A percentile compares a stretch with the other conserved stretches of the same genome.
phyloP scores from a whole-genome alignment of 805 yeast genomes.

The Candida easanensis region DNA sequence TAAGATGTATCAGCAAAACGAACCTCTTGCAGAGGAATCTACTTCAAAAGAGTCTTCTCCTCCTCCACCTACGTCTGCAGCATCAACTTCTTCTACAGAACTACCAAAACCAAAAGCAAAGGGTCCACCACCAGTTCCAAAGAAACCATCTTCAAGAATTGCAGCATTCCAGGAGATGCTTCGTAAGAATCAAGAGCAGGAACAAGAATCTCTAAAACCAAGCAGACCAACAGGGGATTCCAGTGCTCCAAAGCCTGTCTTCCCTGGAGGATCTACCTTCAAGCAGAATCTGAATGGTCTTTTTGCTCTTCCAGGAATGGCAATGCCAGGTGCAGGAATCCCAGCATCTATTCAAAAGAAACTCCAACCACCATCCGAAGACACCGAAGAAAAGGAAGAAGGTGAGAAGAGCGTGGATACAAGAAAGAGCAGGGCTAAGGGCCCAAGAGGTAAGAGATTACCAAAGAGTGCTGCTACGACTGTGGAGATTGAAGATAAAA shows the following conservation, averaged over 20 bases:
- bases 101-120: constrained; percentile 20
- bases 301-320: constrained; percentile 55
- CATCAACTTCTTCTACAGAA: not conserved
- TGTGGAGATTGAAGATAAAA: constrained; percentile 24
- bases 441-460: constrained; percentile 70
- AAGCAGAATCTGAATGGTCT: constrained; percentile 60
- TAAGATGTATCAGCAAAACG: constrained; percentile 2
- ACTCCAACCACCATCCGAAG: constrained; percentile 7
- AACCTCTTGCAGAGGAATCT: not conserved
- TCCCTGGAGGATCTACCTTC: constrained; percentile 33
- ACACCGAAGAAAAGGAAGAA: constrained; percentile 2
- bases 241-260: not conserved
- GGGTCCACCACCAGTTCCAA: constrained; percentile 68
- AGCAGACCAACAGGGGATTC: constrained; percentile 29
- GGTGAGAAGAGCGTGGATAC: constrained; percentile 30
- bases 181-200: constrained; percentile 53
- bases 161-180: constrained; percentile 82
- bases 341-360: constrained; percentile 19
- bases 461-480: constrained; percentile 50
- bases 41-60: not conserved
- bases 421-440: constrained; percentile 56
- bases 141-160: constrained; percentile 72
- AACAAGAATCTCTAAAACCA: constrained; percentile 52
- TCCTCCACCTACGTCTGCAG: not conserved
- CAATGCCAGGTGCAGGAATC: constrained; percentile 29